Evolutionary conservation across 2,329 filamentous ascomycete species (phyloP).

Genomic region (Tolypocladium ophioglossoides): DNA sequence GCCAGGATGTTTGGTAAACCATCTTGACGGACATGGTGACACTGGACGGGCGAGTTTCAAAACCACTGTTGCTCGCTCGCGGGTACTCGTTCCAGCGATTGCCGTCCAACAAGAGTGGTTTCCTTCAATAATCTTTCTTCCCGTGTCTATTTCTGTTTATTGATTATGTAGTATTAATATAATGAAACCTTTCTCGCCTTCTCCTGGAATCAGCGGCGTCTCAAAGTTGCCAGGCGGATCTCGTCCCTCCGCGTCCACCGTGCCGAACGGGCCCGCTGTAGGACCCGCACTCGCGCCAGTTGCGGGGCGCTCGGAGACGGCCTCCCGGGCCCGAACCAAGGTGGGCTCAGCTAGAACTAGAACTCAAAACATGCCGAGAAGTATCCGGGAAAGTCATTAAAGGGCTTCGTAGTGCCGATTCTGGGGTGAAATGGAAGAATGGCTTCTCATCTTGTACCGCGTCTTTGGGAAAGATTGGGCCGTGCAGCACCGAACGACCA

Average conservation of each 20-base stretch:
- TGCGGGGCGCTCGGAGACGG: neutral
- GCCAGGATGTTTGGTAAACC: neutral
- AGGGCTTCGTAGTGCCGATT: neutral
- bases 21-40: neutral
- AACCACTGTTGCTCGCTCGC: neutral
- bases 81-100: too few relatives aligned
- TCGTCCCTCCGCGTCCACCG: neutral
- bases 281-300: neutral
- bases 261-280: neutral
- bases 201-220: neutral
- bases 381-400: constrained; percentile 15
- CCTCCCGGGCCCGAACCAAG: neutral
- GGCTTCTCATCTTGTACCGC: neutral
- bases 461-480: neutral
- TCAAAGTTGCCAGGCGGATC: neutral
- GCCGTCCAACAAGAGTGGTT: too few relatives aligned
- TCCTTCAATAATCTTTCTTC: too few relatives aligned
- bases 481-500: neutral
- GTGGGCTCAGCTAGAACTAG: neutral
- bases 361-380: constrained; percentile 17
- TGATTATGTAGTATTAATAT: too few relatives aligned
- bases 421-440: fast-evolving
- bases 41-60: neutral
- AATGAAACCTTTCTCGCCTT: too few relatives aligned
- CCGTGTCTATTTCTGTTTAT: neutral